Evolutionary conservation across 306 rosid genomes (phyloP).

Genomic region (Dryas octopetala): DNA sequence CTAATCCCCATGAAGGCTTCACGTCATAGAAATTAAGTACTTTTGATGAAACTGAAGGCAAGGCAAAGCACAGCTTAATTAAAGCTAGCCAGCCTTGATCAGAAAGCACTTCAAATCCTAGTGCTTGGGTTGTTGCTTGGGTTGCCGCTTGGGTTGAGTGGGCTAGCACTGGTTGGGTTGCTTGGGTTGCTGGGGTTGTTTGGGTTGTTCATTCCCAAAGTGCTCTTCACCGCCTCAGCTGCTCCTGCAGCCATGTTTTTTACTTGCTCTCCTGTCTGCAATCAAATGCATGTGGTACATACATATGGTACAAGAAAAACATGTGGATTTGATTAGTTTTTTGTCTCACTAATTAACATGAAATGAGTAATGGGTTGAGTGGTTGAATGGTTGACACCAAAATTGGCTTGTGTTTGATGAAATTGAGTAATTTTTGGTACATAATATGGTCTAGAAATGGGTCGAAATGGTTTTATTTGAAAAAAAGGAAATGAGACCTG

Average conservation of each 20-base stretch:
- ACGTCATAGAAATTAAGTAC: background rate
- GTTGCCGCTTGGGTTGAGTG: background rate
- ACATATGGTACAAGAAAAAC: background rate
- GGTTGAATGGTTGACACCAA: background rate
- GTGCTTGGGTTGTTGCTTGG: conserved; percentile 10
- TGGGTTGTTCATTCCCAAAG: conserved; percentile 52
- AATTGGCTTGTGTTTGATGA: background rate
- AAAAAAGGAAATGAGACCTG: too few species aligned
- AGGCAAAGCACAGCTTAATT: too few species aligned
- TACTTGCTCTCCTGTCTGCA: conserved; percentile 59
- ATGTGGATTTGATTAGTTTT: background rate
- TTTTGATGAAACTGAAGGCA: conserved; percentile 6
- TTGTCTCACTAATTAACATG: background rate
- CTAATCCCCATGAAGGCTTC: background rate
- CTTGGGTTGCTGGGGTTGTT: conserved; percentile 15
- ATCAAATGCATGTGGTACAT: background rate
- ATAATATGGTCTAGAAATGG: too few species aligned
- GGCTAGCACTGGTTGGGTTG: background rate
- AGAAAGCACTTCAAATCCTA: conserved; percentile 20
- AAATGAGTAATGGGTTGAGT: background rate
- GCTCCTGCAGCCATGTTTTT: conserved; percentile 63
- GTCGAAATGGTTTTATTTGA: too few species aligned
- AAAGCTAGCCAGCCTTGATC: background rate
- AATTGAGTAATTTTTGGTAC: background rate
- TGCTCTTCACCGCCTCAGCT: conserved; percentile 48